A percentile compares a stretch with the other conserved stretches of the same genome.
phyloP scores from a whole-genome alignment of 2,329 filamentous ascomycete genomes.

The Alternaria consortialis region DNA sequence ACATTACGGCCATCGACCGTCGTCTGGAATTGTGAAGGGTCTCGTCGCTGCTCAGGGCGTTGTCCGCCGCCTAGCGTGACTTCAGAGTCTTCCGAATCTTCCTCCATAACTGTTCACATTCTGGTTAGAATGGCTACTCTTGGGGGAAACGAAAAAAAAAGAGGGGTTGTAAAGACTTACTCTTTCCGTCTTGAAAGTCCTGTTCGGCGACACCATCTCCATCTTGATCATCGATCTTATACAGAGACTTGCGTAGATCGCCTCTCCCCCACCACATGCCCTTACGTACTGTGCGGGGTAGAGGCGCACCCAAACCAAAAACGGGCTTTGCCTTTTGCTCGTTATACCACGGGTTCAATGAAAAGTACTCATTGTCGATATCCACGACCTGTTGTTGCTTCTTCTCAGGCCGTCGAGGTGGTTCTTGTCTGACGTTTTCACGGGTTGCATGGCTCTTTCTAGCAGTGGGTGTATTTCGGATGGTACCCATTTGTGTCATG shows the following conservation, averaged over 20 bases:
- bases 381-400: constrained; percentile 37
- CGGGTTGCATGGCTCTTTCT: constrained; percentile 23
- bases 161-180: constrained; percentile 14
- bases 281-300: constrained; percentile 63
- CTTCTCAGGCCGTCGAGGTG: constrained; percentile 34
- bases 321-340: constrained; percentile 62
- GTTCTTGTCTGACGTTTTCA: constrained; percentile 19
- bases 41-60: neutral
- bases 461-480: constrained; percentile 20
- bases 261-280: constrained; percentile 60
- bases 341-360: constrained; percentile 65
- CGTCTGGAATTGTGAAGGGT: constrained; percentile 22
- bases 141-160: neutral
- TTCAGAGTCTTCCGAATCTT: constrained; percentile 27
- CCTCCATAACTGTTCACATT: constrained; percentile 12
- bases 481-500: constrained; percentile 25
- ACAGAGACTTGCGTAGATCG: constrained; percentile 54
- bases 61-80: constrained; percentile 5
- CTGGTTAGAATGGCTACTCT: constrained; percentile 5
- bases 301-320: constrained; percentile 63
- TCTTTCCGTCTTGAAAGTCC: constrained; percentile 25
- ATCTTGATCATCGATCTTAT: constrained; percentile 26
- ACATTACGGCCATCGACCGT: constrained; percentile 23
- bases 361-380: constrained; percentile 63
- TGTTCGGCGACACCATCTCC: constrained; percentile 27